Base-by-base conservation (phyloP, 495 filamentous ascomycete genomes). In the Tuber umbilicatum region DNA sequence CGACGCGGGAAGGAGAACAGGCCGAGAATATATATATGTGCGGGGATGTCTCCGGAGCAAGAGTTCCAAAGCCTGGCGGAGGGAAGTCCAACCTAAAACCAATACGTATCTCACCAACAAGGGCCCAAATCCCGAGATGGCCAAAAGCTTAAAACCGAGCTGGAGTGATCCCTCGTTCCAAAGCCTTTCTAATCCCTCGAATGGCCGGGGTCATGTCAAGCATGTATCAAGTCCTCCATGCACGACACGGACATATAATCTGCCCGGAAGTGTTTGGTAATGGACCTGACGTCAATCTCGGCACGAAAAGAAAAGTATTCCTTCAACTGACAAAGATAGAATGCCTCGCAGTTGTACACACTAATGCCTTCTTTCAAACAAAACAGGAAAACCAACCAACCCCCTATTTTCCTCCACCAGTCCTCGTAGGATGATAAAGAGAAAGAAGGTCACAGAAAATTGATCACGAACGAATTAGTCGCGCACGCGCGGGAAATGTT, bases 291-390 rank as follows among this genome's bases (percentile, higher is more conserved):
- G 83, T 86, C 85, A 83, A 83, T 99, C 90, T 97, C 86, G 95
- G 95, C 95, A 99, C 92, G 93, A 90, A 84, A 86, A 86, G 87
- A 87, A 90, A 86, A 86, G 83, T 85, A 91, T 94, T 95, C 95
- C 98, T 98, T 94, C 97, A 92, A 78, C 73, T 78, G 72, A 42
- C 80, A 73, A 75, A 81, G 80, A 81, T 81, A 68, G 76, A 78
- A 83, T 85, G 88, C 88, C 87, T 88, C 88, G 88, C 87, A 88
- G 93, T 93, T 97, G 95, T 99, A 99, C 95, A 99, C 95, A 99
- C 94, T 92, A 91, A 97, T 99, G 95, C 95, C 95, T 83, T 87
- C 73, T 35, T 64, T 68, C 40, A 35, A 55, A 31, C n/a, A 69
- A 68, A 69, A 68, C n/a, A 55, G 27, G n/a, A n/a, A 38, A 55